These are phyloP conservation scores for Penicillium parvum DNA, from an alignment of 495 filamentous ascomycete genomes.

Conservation along the genomic window DNA sequence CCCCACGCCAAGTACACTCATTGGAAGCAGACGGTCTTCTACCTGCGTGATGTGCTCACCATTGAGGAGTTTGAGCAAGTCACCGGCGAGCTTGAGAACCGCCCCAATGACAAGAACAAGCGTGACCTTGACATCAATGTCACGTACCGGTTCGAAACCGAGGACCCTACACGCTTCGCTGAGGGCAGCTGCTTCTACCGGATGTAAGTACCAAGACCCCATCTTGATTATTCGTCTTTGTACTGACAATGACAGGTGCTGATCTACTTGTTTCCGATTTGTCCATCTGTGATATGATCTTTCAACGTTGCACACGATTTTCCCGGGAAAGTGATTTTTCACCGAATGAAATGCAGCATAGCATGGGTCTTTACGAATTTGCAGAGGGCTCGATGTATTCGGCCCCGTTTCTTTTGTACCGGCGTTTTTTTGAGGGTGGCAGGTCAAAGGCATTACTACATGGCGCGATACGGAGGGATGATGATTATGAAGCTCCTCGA, in stretches of 20 bases:
- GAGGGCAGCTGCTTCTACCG: slow-evolving; percentile 76
- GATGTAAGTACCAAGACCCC: slow-evolving; percentile 60
- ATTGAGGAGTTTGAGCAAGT: slow-evolving; percentile 75
- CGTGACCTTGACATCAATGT: slow-evolving; percentile 91
- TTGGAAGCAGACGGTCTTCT: slow-evolving; percentile 95
- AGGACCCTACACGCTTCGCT: slow-evolving; percentile 62
- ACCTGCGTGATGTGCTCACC: slow-evolving; percentile 77
- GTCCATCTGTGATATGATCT: slow-evolving; percentile 12
- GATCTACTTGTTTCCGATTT: slow-evolving; percentile 23
- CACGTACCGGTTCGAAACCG: slow-evolving; percentile 72
- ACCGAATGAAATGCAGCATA: slow-evolving; percentile 26
- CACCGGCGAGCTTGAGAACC: slow-evolving; percentile 67
- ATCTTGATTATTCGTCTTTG: neutral
- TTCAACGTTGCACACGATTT: slow-evolving; percentile 20
- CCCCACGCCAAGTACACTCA: slow-evolving; percentile 90
- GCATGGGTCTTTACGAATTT: slow-evolving; percentile 26
- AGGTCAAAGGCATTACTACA: slow-evolving; percentile 42
- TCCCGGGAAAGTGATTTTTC: slow-evolving; percentile 13
- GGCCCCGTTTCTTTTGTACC: slow-evolving; percentile 23
- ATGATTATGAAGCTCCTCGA: slow-evolving; percentile 49
- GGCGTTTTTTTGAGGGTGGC: slow-evolving; percentile 39
- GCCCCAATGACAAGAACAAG: slow-evolving; percentile 89
- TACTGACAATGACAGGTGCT: slow-evolving; percentile 44
- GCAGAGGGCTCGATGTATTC: slow-evolving; percentile 21
- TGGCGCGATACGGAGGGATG: slow-evolving; percentile 47